Base-by-base conservation (phyloP, 1,284 basidiomycete genomes). In the Moesziomyces sp. region DNA sequence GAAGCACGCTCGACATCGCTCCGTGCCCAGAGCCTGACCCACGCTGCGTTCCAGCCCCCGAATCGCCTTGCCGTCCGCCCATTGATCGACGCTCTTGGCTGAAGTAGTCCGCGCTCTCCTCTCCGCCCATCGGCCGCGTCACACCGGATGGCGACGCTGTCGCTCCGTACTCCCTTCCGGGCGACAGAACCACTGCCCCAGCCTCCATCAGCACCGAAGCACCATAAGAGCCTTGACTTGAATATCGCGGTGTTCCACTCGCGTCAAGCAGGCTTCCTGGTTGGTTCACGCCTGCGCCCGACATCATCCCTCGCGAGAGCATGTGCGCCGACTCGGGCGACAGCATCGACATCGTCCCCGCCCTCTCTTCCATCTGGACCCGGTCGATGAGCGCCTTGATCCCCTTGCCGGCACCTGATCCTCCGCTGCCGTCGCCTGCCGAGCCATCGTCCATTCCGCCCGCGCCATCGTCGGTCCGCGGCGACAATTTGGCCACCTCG, bases 401-500 rank as follows among this genome's bases (percentile, higher is more conserved):
- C 8, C 46, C 47, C 53, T 51, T 55, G 14, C 30, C 46, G 5
- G 52, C 23, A 1, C n/a, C 40, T 6, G 26, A 14, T 3, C 38
- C 38, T 8, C 38, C 24, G 18, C 35, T 30, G n/a, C 13, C 43
- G 16, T 28, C 38, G 18, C 30, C 54, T 46, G 18, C 47, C 30
- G 30, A 1, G 11, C 46, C 30, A 9, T 16, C 19, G 23, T 10
- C 35, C 14, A 18, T 24, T 21, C 19, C 18, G 19, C 52, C 14
- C 46, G 30, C 30, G 11, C 30, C 30, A 30, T 30, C 49, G 5
- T 62, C 59, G 16, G 21, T 58, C 5, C 28, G 51, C 1, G 48
- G 49, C 23, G 45, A 59, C 14, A 69, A 26, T 30, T 71, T 71
- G 46, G 58, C 53, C 18, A 66, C 58, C 33, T 72, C 69, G 26